Evolutionary conservation across 2,329 filamentous ascomycete genomes (phyloP).

Genomic region (Sporothrix brunneoviolacea): DNA sequence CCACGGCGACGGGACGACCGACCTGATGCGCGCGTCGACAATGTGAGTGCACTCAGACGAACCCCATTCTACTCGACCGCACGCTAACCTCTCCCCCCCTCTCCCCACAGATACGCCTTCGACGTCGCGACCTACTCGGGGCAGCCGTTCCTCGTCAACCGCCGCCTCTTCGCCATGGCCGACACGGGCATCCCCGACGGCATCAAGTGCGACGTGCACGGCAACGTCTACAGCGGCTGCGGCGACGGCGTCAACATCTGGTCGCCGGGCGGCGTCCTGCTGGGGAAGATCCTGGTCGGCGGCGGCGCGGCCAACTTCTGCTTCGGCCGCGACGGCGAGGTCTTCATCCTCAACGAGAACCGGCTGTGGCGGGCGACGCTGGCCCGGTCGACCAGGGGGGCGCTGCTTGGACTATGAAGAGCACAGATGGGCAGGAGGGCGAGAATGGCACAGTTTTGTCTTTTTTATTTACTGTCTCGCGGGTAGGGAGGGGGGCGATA

Average conservation of each 20-base stretch:
- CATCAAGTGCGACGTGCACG: slow-evolving; percentile 35
- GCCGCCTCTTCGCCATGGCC: slow-evolving; percentile 45
- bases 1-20: slow-evolving; percentile 24
- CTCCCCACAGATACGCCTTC: slow-evolving; percentile 34
- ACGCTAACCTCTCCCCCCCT: too few relatives aligned
- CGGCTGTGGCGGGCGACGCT: slow-evolving; percentile 32
- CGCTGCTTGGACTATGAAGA: slow-evolving; percentile 10
- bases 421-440: too few relatives aligned
- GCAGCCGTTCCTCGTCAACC: slow-evolving; percentile 39
- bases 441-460: too few relatives aligned
- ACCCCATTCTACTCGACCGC: too few relatives aligned
- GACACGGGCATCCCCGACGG: slow-evolving; percentile 38
- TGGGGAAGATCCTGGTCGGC: slow-evolving; percentile 35
- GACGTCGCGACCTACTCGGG: slow-evolving; percentile 33
- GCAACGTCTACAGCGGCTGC: slow-evolving; percentile 42
- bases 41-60: not conserved
- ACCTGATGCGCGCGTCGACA: slow-evolving; percentile 22
- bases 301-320: slow-evolving; percentile 40
- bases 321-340: slow-evolving; percentile 34
- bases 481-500: too few relatives aligned
- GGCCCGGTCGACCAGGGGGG: slow-evolving; percentile 5
- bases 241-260: slow-evolving; percentile 44
- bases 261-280: slow-evolving; percentile 35
- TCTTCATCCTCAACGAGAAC: slow-evolving; percentile 42
- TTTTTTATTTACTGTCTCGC: too few relatives aligned